phyloP scores from a whole-genome alignment of 2,329 filamentous ascomycete species.

The Celoporthe dispersa region DNA sequence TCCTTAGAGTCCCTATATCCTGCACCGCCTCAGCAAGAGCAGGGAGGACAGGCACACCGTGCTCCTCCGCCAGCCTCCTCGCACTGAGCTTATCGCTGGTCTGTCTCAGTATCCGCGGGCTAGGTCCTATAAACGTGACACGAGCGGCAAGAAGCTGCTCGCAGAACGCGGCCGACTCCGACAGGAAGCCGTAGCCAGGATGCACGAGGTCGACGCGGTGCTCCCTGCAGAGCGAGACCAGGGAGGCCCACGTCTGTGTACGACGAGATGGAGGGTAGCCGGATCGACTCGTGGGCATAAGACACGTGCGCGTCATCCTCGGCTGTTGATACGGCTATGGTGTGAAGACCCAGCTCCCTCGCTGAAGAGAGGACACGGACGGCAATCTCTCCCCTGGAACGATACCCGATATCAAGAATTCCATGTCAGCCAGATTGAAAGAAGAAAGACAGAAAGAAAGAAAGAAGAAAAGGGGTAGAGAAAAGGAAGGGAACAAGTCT shows the following conservation, averaged over 20 bases:
- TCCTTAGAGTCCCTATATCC: background rate
- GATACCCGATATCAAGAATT: too few species aligned
- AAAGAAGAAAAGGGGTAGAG: too few species aligned
- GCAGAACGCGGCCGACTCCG: conserved; percentile 21
- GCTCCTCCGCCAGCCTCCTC: conserved; percentile 17
- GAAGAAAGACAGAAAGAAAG: background rate
- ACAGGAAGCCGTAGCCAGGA: conserved; percentile 25
- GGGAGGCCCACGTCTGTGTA: conserved; percentile 18
- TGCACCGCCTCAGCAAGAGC: conserved; percentile 2
- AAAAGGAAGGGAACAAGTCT: too few species aligned
- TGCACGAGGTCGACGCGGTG: conserved; percentile 21
- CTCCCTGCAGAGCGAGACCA: conserved; percentile 21
- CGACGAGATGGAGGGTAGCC: conserved; percentile 47
- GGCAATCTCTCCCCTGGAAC: conserved; percentile 60
- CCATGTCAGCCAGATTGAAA: conserved; percentile 41
- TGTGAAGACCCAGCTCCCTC: conserved; percentile 61
- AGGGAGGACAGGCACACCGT: conserved; percentile 17
- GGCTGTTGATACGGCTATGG: conserved; percentile 58
- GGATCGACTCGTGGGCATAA: conserved; percentile 54
- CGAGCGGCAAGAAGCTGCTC: conserved; percentile 13
- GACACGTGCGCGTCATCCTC: conserved; percentile 60
- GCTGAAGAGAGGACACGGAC: conserved; percentile 62
- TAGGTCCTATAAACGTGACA: conserved; percentile 20
- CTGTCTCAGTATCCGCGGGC: conserved; percentile 11
- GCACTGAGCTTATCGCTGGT: conserved; percentile 25